Base-by-base conservation (phyloP, 768 basidiomycete species). In the Pleurotus sapidus region DNA sequence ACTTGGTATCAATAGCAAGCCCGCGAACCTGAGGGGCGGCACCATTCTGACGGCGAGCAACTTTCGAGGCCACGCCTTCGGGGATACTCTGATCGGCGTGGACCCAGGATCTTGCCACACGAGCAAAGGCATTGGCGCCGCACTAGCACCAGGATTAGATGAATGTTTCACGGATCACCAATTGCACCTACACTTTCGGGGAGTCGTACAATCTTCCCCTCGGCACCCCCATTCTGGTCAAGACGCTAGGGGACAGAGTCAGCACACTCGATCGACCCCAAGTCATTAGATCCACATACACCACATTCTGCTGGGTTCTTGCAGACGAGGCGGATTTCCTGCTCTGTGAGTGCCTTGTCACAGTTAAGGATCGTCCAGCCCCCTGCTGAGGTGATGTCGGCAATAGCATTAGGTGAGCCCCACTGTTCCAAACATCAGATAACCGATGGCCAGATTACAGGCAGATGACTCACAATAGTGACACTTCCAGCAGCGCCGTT, bases 131-230 rank as follows among this genome's bases (percentile, higher is more conserved):
- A 53, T 63, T 71, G 59, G 68, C 65, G 5, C 75, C 74, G 47
- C 77, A 78, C 77, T 78, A 53, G 5, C 49, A 11, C 18, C 0
- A 18, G 27, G 14, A n/a, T 18, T 37, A 18, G 74, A 58, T 20
- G 50, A 57, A 0, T 60, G 49, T 0, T 78, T 77, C 11, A 80
- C 67, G 9, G 72, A 49, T 24, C 11, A 54, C 14, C 23, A 50
- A 76, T 79, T 38, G 46, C n/a, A 70, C 77, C 47, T 55, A 83
- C 83, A 50, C 69, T 70, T 61, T 84, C 75, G 4, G 84, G 83
- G 5, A 85, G 64, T n/a, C 82, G 74, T 27, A 84, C 81, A 23
- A 85, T 65, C 59, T 79, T 83, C 57, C 75, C 77, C n/a, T 71
- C 76, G 0, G 79, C 72, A 24, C 75, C 74, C 83, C 57, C 75